Evolutionary conservation across 371 early-diverging fungal species (phyloP), one percentile per base, ranked within the genome.

Genomic region (Capillidium heterosporum): DNA sequence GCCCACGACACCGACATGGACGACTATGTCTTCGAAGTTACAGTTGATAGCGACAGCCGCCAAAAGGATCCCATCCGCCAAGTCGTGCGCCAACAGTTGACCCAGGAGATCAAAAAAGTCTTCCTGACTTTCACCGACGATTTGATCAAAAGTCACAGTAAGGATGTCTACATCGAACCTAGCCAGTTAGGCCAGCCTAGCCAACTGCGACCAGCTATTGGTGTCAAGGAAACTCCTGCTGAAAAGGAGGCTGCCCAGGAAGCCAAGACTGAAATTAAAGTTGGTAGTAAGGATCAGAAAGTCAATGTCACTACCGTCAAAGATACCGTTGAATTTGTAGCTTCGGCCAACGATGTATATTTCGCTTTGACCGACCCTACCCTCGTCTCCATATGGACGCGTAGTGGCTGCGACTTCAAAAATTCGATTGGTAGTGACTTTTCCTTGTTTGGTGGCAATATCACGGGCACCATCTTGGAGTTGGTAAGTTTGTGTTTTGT

Each of bases 111-210:
- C 21, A 68, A 75, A 57, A 65, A 80, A 62, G 77, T 72, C 51
- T 69, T 95, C 19, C 71, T 63, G 35, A 58, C 39, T 2, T 87
- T 95, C 61, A 75, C 85, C 2, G 65, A 64, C 8, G 87, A 84
- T 57, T 74, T 95, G 66, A 80, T 91, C 56, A 73, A 77, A 43
- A 78, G 73, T 48, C 87, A 95, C 67, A 74, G 80, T 44, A 78
- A 85, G 59, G 96, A 92, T 70, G 92, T 95, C 28, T 85, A 87
- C 66, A 90, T 93, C 58, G 78, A 77, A 17, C 65, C 76, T 11
- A 60, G 65, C 11, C 63, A 75, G 57, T 55, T 73, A 59, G 74
- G 76, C 4, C 42, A 48, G 19, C 57, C 53, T 21, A 21, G 63
- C n/a, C 23, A 31, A 31, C 19, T 44, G 8, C 15, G n/a, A n/a